phyloP scores from a whole-genome alignment of 2,329 filamentous ascomycete genomes.

The Cladosporium sp. region DNA sequence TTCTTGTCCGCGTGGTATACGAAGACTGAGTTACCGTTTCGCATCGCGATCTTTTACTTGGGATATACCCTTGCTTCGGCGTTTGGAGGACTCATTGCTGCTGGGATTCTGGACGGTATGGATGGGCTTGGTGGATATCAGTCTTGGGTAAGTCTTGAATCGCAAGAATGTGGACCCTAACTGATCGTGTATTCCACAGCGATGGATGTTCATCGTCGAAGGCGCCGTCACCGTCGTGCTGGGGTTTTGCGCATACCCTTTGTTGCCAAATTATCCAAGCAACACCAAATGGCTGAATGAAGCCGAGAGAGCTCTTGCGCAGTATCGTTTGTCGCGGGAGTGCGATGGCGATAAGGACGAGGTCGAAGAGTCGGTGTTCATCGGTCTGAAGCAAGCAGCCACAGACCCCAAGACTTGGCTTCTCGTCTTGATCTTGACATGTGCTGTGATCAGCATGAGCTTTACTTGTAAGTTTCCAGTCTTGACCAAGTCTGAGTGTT shows the following conservation, averaged over 20 bases:
- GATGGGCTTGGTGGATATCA: conserved; percentile 3
- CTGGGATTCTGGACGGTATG: conserved; percentile 7
- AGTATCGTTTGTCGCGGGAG: conserved; percentile 27
- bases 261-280: conserved; percentile 62
- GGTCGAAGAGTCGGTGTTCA: conserved; percentile 31
- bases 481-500: neutral
- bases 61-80: conserved; percentile 4
- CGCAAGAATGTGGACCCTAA: no score
- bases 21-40: conserved; percentile 21
- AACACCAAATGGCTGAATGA: conserved; percentile 39
- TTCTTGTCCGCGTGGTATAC: conserved; percentile 37
- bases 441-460: conserved; percentile 4
- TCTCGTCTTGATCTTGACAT: conserved; percentile 6
- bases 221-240: conserved; percentile 50
- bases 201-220: conserved; percentile 9
- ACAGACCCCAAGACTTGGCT: conserved; percentile 10
- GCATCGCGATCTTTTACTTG: conserved; percentile 2
- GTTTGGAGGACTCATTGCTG: conserved; percentile 6
- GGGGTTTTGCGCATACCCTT: conserved; percentile 52
- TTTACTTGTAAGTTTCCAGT: neutral
- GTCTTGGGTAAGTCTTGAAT: neutral
- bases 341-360: conserved; percentile 45
- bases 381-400: conserved; percentile 6
- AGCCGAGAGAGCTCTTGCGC: conserved; percentile 32
- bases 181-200: neutral